Conservation (phyloP, 176 grass and related monocot species). For the Carex littledalei region DNA sequence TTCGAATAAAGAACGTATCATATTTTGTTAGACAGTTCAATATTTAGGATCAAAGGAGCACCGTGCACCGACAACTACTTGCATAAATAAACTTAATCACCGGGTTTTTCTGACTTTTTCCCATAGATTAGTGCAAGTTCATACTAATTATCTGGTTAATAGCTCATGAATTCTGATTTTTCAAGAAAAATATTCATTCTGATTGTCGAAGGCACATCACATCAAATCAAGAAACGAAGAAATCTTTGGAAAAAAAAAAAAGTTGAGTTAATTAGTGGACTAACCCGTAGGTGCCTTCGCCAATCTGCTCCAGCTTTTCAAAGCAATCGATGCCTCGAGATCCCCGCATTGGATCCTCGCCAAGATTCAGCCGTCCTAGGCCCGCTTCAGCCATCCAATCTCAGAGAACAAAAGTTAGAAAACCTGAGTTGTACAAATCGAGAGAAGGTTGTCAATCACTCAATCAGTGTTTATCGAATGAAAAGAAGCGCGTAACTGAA, state of each 20-base stretch:
- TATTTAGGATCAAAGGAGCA: not conserved
- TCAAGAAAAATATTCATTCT: not conserved
- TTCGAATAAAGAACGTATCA: not conserved
- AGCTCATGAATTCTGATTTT: not conserved
- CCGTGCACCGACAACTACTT: not conserved
- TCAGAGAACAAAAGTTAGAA: not conserved
- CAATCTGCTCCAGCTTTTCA: conserved; percentile 76
- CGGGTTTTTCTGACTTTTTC: no score
- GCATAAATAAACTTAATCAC: no score
- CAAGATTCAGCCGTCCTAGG: conserved; percentile 58
- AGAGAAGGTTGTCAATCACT: not conserved
- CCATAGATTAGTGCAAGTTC: no score
- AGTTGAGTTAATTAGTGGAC: not conserved
- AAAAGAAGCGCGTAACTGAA: not conserved
- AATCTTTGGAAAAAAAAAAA: not conserved
- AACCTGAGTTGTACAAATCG: not conserved
- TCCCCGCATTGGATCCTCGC: conserved; percentile 48
- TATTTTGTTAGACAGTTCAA: not conserved
- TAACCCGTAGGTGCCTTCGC: conserved; percentile 72
- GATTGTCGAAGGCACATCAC: not conserved
- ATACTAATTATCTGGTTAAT: no score
- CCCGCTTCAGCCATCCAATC: conserved; percentile 43
- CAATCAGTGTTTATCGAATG: not conserved
- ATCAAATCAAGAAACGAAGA: not conserved
- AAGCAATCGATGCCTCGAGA: conserved; percentile 71